Evolutionary conservation across 2,329 filamentous ascomycete species (phyloP).

Genomic region (Endocalyx cinctus): DNA sequence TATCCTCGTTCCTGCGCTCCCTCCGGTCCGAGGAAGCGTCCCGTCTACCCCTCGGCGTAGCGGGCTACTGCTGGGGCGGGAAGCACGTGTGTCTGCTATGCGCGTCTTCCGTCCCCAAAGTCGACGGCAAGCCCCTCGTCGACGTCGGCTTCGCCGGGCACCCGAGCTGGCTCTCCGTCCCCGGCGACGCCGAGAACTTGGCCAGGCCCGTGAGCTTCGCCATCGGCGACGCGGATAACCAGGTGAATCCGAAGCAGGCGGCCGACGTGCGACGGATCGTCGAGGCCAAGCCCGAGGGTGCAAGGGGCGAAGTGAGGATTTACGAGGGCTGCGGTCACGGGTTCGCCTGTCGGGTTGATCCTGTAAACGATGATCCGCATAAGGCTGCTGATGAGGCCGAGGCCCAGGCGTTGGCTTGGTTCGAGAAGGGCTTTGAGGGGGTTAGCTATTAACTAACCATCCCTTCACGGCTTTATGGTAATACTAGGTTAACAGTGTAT

Average conservation of each 20-base stretch:
- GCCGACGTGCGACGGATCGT: conserved; percentile 30
- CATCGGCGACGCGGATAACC: conserved; percentile 40
- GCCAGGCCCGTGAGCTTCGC: conserved; percentile 41
- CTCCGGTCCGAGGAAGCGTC: conserved; percentile 27
- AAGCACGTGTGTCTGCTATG: conserved; percentile 48
- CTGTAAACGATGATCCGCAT: conserved; percentile 14
- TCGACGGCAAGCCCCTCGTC: conserved; percentile 34
- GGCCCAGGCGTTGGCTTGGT: conserved; percentile 27
- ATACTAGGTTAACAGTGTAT: no score
- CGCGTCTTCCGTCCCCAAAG: conserved; percentile 28
- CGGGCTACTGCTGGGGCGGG: conserved; percentile 62
- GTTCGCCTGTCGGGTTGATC: conserved; percentile 29
- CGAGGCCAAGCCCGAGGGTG: conserved; percentile 25
- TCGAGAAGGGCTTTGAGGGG: conserved; percentile 19
- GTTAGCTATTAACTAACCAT: conserved; percentile 11
- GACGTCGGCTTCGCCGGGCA: conserved; percentile 51
- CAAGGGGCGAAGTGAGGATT: conserved; percentile 31
- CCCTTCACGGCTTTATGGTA: no score
- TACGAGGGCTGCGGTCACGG: conserved; percentile 37
- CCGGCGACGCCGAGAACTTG: conserved; percentile 42
- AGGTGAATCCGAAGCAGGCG: conserved; percentile 29
- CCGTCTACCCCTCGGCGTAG: conserved; percentile 39
- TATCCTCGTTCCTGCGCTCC: conserved; percentile 32
- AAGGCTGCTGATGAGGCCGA: conserved; percentile 22
- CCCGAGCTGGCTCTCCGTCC: conserved; percentile 43